Evolutionary conservation across 164 flowering plant species (phyloP).

Genomic region (Magnolia officinalis): DNA sequence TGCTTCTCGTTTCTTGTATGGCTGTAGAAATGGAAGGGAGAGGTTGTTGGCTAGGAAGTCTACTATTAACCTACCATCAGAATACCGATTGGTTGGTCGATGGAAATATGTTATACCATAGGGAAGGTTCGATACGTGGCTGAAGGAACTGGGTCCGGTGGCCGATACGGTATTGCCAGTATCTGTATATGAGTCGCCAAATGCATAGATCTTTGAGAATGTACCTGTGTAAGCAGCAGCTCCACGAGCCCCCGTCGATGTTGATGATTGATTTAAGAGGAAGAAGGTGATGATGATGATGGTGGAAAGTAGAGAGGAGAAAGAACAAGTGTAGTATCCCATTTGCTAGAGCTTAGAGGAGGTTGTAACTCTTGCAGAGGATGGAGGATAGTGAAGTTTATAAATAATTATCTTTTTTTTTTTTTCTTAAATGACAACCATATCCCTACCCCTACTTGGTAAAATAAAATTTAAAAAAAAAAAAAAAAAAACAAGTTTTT

Average conservation of each 20-base stretch:
- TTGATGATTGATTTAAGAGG: neutral
- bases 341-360: neutral
- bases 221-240: neutral
- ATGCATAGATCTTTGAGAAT: conserved; percentile 57
- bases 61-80: conserved; percentile 59
- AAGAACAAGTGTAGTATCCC: neutral
- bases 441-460: too few species aligned
- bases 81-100: conserved; percentile 41
- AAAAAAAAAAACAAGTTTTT: too few species aligned
- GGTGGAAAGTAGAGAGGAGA: neutral
- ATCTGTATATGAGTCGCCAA: conserved; percentile 77
- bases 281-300: conserved; percentile 5
- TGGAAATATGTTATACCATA: conserved; percentile 41
- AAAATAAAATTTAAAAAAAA: too few species aligned
- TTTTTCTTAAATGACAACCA: too few species aligned
- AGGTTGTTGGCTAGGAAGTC: conserved; percentile 54
- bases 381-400: too few species aligned
- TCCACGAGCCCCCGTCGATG: neutral
- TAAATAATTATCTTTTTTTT: too few species aligned
- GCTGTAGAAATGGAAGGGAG: conserved; percentile 47
- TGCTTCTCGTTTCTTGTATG: conserved; percentile 27
- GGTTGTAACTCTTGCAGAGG: too few species aligned
- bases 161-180: conserved; percentile 53
- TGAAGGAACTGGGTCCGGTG: conserved; percentile 31
- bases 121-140: conserved; percentile 30